Percentiles rank a stretch among this genome's conserved stretches.
phyloP scores from a whole-genome alignment of 345 rosid genomes.

The Populus tremula region DNA sequence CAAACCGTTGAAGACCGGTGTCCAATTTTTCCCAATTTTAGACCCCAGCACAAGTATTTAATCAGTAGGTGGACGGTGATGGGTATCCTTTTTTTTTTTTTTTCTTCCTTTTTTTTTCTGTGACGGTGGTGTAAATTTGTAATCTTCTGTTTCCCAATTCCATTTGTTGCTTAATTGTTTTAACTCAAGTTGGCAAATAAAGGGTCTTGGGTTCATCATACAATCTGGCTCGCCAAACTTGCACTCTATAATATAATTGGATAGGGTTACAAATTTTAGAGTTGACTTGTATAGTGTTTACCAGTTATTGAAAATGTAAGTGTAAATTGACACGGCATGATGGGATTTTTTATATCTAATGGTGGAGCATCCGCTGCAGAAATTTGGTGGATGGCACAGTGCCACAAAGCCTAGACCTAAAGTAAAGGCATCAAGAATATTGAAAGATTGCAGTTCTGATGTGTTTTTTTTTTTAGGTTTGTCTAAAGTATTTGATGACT shows the following conservation, averaged over 20 bases:
- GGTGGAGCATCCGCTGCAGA: background rate
- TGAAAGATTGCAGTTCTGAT: background rate
- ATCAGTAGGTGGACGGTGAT: conserved; percentile 33
- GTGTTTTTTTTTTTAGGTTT: background rate
- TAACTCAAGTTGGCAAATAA: conserved; percentile 19
- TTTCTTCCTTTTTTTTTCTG: conserved; percentile 21
- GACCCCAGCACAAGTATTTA: conserved; percentile 26
- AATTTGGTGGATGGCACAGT: background rate
- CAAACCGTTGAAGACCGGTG: conserved; percentile 21
- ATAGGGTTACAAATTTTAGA: too few relatives aligned
- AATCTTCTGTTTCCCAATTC: conserved; percentile 24
- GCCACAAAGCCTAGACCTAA: background rate
- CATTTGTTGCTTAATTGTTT: conserved; percentile 48
- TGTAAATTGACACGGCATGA: background rate
- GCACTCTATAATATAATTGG: background rate
- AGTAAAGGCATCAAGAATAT: background rate
- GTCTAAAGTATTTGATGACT: background rate
- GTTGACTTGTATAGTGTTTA: too few relatives aligned
- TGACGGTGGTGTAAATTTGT: conserved; percentile 44
- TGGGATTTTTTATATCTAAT: background rate
- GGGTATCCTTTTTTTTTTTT: conserved; percentile 21
- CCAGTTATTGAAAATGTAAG: too few relatives aligned
- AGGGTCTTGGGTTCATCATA: conserved; percentile 7
- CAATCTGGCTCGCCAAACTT: background rate
- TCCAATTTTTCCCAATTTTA: conserved; percentile 12